A percentile compares a stretch with the other conserved stretches of the same genome.
phyloP scores from a whole-genome alignment of 2,329 filamentous ascomycete species.

The Ceratocystis cubensis region DNA sequence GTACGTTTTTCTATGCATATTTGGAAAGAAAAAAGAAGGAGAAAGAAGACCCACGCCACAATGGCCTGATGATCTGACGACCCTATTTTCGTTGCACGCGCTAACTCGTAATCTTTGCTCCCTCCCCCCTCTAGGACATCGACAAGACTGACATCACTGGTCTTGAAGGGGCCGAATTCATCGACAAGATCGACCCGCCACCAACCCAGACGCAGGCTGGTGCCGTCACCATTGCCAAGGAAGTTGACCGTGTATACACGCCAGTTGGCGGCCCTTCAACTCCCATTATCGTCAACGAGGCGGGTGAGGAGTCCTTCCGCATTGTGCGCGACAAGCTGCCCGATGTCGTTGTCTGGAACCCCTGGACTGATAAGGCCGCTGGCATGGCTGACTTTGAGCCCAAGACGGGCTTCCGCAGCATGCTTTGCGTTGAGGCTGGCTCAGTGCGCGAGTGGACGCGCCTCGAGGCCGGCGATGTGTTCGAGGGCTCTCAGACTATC shows the following conservation, averaged over 20 bases:
- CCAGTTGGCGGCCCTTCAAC: constrained; percentile 48
- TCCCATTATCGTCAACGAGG: constrained; percentile 48
- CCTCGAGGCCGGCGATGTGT: constrained; percentile 64
- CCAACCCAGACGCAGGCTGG: constrained; percentile 53
- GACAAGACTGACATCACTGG: constrained; percentile 58
- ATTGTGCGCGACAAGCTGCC: constrained; percentile 72
- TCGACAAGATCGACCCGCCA: constrained; percentile 66
- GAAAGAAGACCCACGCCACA: too few relatives aligned
- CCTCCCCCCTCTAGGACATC: constrained; percentile 52
- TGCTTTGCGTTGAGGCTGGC: constrained; percentile 90
- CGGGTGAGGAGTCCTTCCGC: constrained; percentile 52
- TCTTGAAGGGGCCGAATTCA: constrained; percentile 62
- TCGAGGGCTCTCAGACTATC: constrained; percentile 50
- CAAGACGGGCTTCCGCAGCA: constrained; percentile 79
- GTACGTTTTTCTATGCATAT: constrained; percentile 40
- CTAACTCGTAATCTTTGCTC: background rate
- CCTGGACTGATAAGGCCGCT: constrained; percentile 75
- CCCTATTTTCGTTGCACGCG: background rate
- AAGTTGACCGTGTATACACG: constrained; percentile 82
- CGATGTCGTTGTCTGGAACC: constrained; percentile 94
- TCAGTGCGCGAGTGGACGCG: constrained; percentile 70
- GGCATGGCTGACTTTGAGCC: constrained; percentile 78
- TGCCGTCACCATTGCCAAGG: constrained; percentile 56
- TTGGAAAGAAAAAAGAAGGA: too few relatives aligned
- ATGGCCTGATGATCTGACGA: too few relatives aligned